Evolutionary conservation across 345 rosid genomes (phyloP), one percentile per base, ranked within the genome.

Genomic region (Gossypium ekmanianum): DNA sequence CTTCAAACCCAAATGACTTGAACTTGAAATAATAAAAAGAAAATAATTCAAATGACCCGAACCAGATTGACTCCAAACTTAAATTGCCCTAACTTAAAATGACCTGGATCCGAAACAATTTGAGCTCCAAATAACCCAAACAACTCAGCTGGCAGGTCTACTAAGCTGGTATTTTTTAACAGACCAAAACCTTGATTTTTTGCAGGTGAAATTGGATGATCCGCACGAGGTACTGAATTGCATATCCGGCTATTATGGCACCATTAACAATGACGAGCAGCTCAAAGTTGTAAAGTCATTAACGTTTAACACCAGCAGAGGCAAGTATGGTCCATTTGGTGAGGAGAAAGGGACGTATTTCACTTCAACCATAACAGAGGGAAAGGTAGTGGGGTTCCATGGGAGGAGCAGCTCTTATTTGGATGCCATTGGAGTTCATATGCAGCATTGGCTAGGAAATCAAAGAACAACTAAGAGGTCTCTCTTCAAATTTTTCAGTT

Each of bases 381-480:
- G 98, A n/a, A 88, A 92, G 75, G 88, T 89, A 50, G 87, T 92
- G 56, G 98, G 98, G 20, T 87, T 94, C 80, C 97, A 94, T 81
- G 98, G 97, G 75, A 87, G 90, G 80, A 84, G 94, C 75, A 79
- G 97, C 84, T 75, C 57, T 43, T 86, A 85, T 79, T 77, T 92
- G 85, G 94, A 91, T 82, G 95, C 97, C 75, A 85, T 94, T 79
- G 97, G 98, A 76, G 94, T 92, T 62, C 95, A 90, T 70, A 88
- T 86, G 92, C 97, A 94, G 74, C 94, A 88, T 64, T 91, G 97
- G 97, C 86, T 92, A 29, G 97, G 97, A 47, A 84, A 92, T 78
- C 81, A 78, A 71, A 76, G 75, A 75, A 74, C 85, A 4, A n/a
- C 78, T 52, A 86, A 61, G 75, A 39, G 85, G 5, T 90, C 87